Base-by-base conservation (phyloP, 441 rosid species). In the Adansonia rubrostipa region DNA sequence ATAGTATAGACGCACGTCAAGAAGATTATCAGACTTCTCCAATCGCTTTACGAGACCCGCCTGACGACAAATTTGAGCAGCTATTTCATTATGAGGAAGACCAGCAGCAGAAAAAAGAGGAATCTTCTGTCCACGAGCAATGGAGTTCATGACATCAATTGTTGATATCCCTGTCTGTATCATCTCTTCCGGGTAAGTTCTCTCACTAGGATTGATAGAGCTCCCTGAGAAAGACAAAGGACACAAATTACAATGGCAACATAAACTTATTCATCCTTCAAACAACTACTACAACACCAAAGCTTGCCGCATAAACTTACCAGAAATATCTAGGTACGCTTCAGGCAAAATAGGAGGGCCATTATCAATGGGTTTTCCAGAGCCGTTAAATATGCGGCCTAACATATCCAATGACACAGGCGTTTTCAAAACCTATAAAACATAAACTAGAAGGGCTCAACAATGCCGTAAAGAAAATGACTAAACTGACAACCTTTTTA, bases 101-200 rank as follows among this genome's bases (percentile, higher is more conserved):
- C 99, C 99, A 75, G 99, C 99, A 85, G 99, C 99, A 78, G 99
- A 96, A 85, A 96, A 96, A 63, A 94, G 95, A 77, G 99, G 99
- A 79, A 94, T 96, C 82, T 96, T 96, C 82, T 96, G 97, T 77
- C 99, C 99, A 80, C 99, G 87, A 80, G 99, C 99, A 66, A 96
- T 94, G 78, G 99, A 96, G 79, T 96, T 96, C 99, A 96, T 96
- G 83, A 94, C 98, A 88, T 96, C 99, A 79, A 96, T 94, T 33
- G 98, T 96, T 64, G 98, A 96, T 81, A 96, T 96, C 77, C 99
- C 99, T 0, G 99, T 64, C 22, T 64, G 69, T 36, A 64, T 64
- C 69, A 64, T 64, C 69, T 64, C 69, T 36, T 64, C 69, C n/a
- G 69, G 69, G 69, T 64, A 64, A 64, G 69, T 64, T 42, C 69